Percentiles rank a stretch among this genome's conserved stretches.
phyloP scores from a whole-genome alignment of 2,329 filamentous ascomycete genomes.

The Botrytis fabae region DNA sequence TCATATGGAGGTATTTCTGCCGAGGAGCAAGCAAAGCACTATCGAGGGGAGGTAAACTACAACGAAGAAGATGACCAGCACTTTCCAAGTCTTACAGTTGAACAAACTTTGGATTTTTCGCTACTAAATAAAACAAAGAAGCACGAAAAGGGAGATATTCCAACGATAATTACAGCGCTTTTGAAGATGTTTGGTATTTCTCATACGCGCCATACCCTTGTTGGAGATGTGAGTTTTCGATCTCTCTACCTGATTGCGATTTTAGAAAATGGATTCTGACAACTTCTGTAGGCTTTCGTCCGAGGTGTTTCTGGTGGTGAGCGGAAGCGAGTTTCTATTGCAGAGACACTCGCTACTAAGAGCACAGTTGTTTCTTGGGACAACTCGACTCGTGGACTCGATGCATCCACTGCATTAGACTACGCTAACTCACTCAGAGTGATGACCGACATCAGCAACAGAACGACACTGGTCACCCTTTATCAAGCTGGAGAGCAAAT shows the following conservation, averaged over 20 bases:
- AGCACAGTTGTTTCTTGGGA: conserved; percentile 76
- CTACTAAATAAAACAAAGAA: conserved; percentile 74
- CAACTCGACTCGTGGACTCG: conserved; percentile 77
- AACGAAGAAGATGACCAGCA: conserved; percentile 77
- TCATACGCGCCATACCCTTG: conserved; percentile 72
- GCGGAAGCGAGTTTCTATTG: conserved; percentile 76
- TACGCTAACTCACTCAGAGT: conserved; percentile 69
- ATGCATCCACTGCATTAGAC: conserved; percentile 76
- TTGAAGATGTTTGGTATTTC: conserved; percentile 77
- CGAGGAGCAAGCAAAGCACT: conserved; percentile 65
- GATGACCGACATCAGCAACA: conserved; percentile 74
- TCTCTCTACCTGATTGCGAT: conserved; percentile 46
- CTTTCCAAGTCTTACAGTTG: conserved; percentile 72
- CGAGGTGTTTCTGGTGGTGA: conserved; percentile 79
- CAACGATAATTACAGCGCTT: conserved; percentile 67
- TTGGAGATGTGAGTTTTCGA: conserved; percentile 58
- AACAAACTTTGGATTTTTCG: conserved; percentile 75
- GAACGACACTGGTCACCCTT: conserved; percentile 66
- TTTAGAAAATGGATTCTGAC: conserved; percentile 6
- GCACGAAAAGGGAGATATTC: conserved; percentile 61
- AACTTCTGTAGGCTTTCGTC: conserved; percentile 45
- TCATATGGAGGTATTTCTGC: conserved; percentile 71
- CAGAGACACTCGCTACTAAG: conserved; percentile 73
- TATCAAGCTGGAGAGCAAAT: conserved; percentile 71
- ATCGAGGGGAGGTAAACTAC: conserved; percentile 72